A percentile compares a stretch with the other conserved stretches of the same genome.
phyloP scores from a whole-genome alignment of 768 basidiomycete species.

The Hericium rajendrae region DNA sequence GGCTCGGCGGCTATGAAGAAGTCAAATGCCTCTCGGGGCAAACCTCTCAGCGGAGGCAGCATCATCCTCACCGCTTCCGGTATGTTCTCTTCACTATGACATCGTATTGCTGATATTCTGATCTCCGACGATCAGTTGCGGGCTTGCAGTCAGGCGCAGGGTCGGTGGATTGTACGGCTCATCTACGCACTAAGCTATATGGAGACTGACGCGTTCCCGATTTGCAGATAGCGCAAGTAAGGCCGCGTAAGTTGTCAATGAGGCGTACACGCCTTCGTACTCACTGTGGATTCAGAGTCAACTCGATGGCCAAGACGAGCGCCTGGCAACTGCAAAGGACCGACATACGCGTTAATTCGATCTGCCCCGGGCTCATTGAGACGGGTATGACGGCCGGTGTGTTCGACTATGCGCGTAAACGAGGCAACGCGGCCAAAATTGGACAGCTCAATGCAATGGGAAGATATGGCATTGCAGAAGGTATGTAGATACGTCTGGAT shows the following conservation, averaged over 20 bases:
- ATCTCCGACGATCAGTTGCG: conserved; percentile 43
- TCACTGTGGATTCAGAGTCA: conserved; percentile 44
- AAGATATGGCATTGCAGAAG: conserved; percentile 74
- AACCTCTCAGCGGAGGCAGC: conserved; percentile 62
- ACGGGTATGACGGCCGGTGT: conserved; percentile 81
- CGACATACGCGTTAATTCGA: conserved; percentile 80
- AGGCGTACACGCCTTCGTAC: too few relatives aligned
- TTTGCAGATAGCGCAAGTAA: conserved; percentile 80
- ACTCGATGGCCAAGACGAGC: conserved; percentile 77
- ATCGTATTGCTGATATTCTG: background rate
- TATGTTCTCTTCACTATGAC: conserved; percentile 23
- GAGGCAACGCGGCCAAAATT: conserved; percentile 66
- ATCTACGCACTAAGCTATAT: background rate
- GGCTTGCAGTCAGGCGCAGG: conserved; percentile 80
- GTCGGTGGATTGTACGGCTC: conserved; percentile 60
- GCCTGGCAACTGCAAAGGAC: conserved; percentile 72
- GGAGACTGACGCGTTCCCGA: conserved; percentile 13
- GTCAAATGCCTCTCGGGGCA: conserved; percentile 56
- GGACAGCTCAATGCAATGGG: conserved; percentile 80
- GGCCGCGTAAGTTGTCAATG: conserved; percentile 57
- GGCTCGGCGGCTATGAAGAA: conserved; percentile 76
- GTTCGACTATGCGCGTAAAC: conserved; percentile 68
- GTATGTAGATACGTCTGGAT: conserved; percentile 26
- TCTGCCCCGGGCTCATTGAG: conserved; percentile 90
- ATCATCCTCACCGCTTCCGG: conserved; percentile 84